Base-by-base conservation (phyloP, 2,329 filamentous ascomycete species). In the Diaporthe citri region DNA sequence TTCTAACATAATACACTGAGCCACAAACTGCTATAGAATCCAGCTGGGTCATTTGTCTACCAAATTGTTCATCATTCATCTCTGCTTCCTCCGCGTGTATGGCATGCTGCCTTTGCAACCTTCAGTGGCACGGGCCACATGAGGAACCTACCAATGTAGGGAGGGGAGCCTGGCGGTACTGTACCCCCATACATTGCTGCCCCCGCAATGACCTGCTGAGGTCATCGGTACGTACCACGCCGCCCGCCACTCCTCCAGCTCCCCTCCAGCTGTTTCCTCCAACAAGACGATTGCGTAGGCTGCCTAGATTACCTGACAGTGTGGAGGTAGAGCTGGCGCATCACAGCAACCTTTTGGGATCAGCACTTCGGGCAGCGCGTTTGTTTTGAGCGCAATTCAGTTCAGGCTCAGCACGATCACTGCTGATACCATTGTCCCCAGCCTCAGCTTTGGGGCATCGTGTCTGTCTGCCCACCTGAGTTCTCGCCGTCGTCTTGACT, bases 151-250 rank as follows among this genome's bases (percentile, higher is more conserved):
- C 28, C 17, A 22, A 20, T 22, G 46, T n/a, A 31, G 31, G 71
- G 52, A 46, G 22, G 62, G 34, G 36, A 36, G 41, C 20, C 36
- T 41, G 28, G 39, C 20, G 13, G 39, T 28, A 43, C 4, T 31
- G 39, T 28, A 43, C 4, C 55, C 55, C 17, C n/a, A 20, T 62
- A 43, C 48, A 17, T 25, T 17, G 13, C 36, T 48, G 64, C 75
- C 75, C 75, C 72, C 75, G 55, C 75, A 52, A 76, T 76, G 75
- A 76, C 75, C 72, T 76, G 72, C 74, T 73, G 72, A 72, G 72
- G n/a, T 34, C 20, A 28, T 60, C 17, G 51, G 57, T 72, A 72
- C 71, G 59, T 64, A 64, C 71, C 71, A 20, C 9, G 22, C 46
- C 22, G 15, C 64, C 46, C 7, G 28, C 46, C 64, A 67, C 64